Conservation (phyloP, 352 stramenopile genomes). For the Globisporangium abappressorium region DNA sequence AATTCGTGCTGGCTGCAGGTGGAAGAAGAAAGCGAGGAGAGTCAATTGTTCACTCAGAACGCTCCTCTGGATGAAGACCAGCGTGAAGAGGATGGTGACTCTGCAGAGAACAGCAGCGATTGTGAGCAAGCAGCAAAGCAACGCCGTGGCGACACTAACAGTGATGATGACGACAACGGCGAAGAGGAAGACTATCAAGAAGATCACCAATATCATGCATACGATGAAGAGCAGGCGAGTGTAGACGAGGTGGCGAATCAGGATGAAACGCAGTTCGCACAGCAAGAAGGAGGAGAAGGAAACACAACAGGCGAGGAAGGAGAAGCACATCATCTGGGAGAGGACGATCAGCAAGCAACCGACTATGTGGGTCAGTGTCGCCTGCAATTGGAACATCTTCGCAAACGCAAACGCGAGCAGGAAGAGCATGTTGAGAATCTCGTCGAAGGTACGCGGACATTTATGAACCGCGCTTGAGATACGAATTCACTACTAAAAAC, state of each 20-base stretch:
- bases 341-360: not conserved
- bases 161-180: not conserved
- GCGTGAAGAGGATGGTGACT: not conserved
- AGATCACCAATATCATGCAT: not conserved
- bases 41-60: conserved; percentile 1
- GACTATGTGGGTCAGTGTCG: conserved; percentile 6
- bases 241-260: not conserved
- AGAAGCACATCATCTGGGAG: not conserved
- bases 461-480: not conserved
- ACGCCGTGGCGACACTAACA: not conserved
- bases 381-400: conserved; percentile 1
- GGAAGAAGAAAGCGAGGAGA: conserved; percentile 11
- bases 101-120: not conserved
- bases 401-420: conserved; percentile 10
- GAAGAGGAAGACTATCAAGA: not conserved
- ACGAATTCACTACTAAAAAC: not conserved
- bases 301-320: not conserved
- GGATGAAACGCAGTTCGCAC: not conserved
- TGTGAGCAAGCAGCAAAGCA: not conserved
- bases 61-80: not conserved
- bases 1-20: not conserved
- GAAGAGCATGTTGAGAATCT: conserved; percentile 5
- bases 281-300: not conserved
- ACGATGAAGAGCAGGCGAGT: not conserved
- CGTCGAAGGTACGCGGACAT: conserved; percentile 6